These are phyloP conservation scores for Lathyrus tuberosus DNA, from an alignment of 306 rosid genomes.

Conservation along the genomic window DNA sequence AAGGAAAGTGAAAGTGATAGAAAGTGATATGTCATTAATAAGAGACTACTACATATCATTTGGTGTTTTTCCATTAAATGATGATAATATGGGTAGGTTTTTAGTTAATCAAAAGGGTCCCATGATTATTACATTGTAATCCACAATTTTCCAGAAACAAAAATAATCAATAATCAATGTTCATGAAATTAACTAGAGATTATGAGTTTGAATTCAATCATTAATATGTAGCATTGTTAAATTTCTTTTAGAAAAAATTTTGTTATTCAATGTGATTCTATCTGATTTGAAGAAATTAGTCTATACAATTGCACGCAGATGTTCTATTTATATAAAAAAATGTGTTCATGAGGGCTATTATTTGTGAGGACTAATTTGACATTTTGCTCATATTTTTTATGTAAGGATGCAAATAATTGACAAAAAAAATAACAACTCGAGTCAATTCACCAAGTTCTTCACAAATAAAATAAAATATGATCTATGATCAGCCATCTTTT, in stretches of 20 bases:
- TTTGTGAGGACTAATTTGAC: slow-evolving; percentile 14
- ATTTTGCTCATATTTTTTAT: neutral
- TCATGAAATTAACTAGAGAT: no score
- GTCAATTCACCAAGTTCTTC: slow-evolving; percentile 4
- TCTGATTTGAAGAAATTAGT: no score
- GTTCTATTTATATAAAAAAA: no score
- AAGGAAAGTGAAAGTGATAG: slow-evolving; percentile 39
- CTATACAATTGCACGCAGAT: no score
- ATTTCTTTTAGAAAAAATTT: no score
- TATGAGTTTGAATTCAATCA: no score
- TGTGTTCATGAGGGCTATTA: neutral
- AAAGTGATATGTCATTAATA: slow-evolving; percentile 39
- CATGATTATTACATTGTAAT: slow-evolving; percentile 3
- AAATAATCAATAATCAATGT: neutral
- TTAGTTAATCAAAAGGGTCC: slow-evolving; percentile 21
- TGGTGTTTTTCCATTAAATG: slow-evolving; percentile 34
- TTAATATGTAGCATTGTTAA: no score
- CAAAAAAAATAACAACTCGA: neutral
- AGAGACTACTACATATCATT: slow-evolving; percentile 29
- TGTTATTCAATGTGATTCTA: no score
- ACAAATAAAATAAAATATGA: slow-evolving; percentile 37
- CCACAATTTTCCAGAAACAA: neutral
- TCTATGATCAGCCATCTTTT: slow-evolving; percentile 13
- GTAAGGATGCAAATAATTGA: neutral
- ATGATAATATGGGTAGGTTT: neutral